Evolutionary conservation across 78 protist species (phyloP).

Genomic region (Polysphondylium violaceum): DNA sequence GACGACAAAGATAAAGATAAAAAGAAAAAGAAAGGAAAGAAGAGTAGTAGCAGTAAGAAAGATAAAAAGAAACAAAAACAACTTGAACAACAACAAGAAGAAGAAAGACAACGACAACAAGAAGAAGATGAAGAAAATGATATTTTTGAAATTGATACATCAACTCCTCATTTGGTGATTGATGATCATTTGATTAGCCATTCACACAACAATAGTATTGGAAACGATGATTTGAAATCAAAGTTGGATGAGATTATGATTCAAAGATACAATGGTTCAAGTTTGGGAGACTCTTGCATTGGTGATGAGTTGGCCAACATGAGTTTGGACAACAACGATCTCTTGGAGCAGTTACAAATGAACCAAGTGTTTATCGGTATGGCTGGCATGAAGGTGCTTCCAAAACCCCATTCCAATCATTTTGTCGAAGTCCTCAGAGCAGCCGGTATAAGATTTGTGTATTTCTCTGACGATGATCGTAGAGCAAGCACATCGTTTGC

Average conservation of each 20-base stretch:
- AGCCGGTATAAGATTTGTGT: conserved; percentile 83
- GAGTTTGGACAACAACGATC: conserved; percentile 41
- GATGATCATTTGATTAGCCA: not conserved
- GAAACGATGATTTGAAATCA: not conserved
- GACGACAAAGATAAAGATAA: not conserved
- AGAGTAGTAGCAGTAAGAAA: not conserved
- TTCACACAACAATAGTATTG: conserved; percentile 3
- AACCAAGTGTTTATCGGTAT: conserved; percentile 81
- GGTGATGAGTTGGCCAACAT: conserved; percentile 5
- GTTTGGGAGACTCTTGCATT: conserved; percentile 22
- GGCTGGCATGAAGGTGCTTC: conserved; percentile 68
- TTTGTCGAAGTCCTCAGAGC: conserved; percentile 54
- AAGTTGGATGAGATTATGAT: not conserved
- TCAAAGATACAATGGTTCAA: not conserved
- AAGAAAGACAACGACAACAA: conserved; percentile 1
- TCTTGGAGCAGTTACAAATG: conserved; percentile 73
- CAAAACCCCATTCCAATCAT: conserved; percentile 75
- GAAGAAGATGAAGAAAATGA: not conserved
- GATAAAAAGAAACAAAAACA: conserved; percentile 9
- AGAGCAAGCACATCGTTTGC: conserved; percentile 74
- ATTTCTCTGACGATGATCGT: conserved; percentile 48
- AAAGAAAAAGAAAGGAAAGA: not conserved
- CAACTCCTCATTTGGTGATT: not conserved
- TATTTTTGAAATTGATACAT: not conserved
- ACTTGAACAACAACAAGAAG: not conserved